Percentiles rank a stretch among this genome's conserved stretches.
These are phyloP conservation scores for Cryphonectria parasitica DNA, from an alignment of 2,329 filamentous ascomycete genomes.

Conservation along the genomic window DNA sequence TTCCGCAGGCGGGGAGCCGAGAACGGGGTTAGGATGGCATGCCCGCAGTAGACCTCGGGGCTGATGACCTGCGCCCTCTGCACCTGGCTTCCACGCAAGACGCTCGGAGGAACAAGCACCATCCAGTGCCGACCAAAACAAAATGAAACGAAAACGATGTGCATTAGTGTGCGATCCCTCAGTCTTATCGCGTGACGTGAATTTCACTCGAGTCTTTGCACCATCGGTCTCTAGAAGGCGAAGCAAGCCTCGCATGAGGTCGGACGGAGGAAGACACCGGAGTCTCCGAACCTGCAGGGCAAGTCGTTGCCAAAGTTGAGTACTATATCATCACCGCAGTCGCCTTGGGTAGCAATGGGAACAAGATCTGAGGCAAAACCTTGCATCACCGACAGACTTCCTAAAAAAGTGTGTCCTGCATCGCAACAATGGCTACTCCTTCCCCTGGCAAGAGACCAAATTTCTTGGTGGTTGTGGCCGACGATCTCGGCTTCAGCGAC, in stretches of 20 bases:
- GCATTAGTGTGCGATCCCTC: background rate
- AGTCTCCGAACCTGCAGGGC: background rate
- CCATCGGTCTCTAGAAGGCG: background rate
- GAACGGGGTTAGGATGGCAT: conserved; percentile 8
- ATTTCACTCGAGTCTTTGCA: background rate
- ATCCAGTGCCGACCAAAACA: background rate
- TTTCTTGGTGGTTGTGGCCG: conserved; percentile 37
- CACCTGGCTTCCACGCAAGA: background rate
- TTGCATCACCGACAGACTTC: background rate
- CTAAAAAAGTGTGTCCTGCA: too few relatives aligned
- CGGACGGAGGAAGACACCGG: background rate
- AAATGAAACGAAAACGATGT: background rate
- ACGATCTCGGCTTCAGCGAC: conserved; percentile 37
- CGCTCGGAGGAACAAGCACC: background rate
- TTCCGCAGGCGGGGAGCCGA: background rate
- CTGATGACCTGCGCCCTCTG: background rate
- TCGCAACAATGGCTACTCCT: background rate
- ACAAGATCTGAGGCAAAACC: background rate
- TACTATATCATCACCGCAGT: background rate
- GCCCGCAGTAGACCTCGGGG: background rate
- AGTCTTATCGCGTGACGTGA: background rate
- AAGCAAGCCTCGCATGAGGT: background rate
- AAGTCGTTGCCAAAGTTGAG: background rate
- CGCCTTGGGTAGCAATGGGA: background rate
- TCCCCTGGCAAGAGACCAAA: conserved; percentile 30